Evolutionary conservation across 2,329 filamentous ascomycete species (phyloP), one percentile per base, ranked within the genome.

Genomic region (Furcasterigmium furcatum): DNA sequence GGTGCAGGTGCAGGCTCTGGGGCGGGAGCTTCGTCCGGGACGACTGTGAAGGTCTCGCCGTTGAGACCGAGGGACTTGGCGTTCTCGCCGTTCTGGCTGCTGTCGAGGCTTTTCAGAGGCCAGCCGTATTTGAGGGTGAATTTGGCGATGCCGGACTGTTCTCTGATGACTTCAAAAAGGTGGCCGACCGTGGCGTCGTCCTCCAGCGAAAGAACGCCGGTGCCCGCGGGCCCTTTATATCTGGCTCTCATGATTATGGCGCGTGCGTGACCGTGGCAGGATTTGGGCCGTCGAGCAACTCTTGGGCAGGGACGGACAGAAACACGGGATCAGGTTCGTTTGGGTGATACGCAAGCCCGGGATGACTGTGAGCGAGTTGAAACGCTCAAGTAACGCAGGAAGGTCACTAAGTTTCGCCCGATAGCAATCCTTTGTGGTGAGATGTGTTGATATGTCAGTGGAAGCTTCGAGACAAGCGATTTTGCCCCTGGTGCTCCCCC

Each of bases 101-200:
- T 70, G 29, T 82, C 74, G 14, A 97, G 75, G 1, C 81, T 72
- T 58, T 85, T 82, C 20, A 88, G 84, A 1, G 92, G 92, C 57
- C 87, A 95, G 29, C 90, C 90, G 66, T 86, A 89, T 72, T 94
- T 96, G 51, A 95, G 71, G 36, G 87, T 80, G 58, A 92, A 91
- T 13, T 74, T 72, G 7, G 73, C 58, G 14, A 92, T 73, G 5
- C 79, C 79, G 2, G 87, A 88, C 57, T 81, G 79, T 41, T 78
- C 68, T 43, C 74, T 74, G 56, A 91, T 82, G 41, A 79, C 71
- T 4, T 73, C 61, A 39, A 84, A 70, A 1, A 91, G 72, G 44
- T 83, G 73, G 40, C 68, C 69, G 38, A 89, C 76, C 4, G 81
- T 86, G 43, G 88, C 85, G 49, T 79, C 70, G 45, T 90, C 84